phyloP scores from a whole-genome alignment of 306 rosid species.

The Ziziphus jujuba region DNA sequence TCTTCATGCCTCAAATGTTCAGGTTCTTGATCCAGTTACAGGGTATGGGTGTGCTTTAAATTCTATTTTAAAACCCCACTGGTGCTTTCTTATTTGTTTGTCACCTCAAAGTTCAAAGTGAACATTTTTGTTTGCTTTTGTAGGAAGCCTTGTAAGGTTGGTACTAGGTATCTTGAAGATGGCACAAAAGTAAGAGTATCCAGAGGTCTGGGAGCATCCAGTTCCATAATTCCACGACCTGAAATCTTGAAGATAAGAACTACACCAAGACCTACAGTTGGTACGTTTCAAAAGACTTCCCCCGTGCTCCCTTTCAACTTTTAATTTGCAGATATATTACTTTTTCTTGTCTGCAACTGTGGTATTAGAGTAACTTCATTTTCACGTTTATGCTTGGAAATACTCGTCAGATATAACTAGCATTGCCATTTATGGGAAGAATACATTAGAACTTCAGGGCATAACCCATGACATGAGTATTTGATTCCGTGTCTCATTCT shows the following conservation, averaged over 20 bases:
- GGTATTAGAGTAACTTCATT: not conserved
- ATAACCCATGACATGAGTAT: no score
- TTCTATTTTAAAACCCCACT: not conserved
- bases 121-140: constrained; percentile 11
- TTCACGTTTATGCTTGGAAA: no score
- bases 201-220: constrained; percentile 81
- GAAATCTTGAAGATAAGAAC: constrained; percentile 88
- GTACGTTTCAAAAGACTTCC: constrained; percentile 41
- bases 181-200: constrained; percentile 89
- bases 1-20: constrained; percentile 84
- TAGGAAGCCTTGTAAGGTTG: constrained; percentile 92
- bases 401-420: no score
- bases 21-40: constrained; percentile 78
- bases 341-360: constrained; percentile 2
- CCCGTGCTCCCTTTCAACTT: constrained; percentile 1
- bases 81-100: constrained; percentile 7
- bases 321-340: not conserved
- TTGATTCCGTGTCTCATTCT: no score
- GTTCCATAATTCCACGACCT: constrained; percentile 82
- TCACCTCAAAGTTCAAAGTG: not conserved
- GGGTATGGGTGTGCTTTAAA: constrained; percentile 42
- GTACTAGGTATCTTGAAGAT: constrained; percentile 83
- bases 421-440: no score
- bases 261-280: constrained; percentile 76
- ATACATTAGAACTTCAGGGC: no score